phyloP scores from a whole-genome alignment of 2,329 filamentous ascomycete genomes.

The Colletotrichum spaethianum region DNA sequence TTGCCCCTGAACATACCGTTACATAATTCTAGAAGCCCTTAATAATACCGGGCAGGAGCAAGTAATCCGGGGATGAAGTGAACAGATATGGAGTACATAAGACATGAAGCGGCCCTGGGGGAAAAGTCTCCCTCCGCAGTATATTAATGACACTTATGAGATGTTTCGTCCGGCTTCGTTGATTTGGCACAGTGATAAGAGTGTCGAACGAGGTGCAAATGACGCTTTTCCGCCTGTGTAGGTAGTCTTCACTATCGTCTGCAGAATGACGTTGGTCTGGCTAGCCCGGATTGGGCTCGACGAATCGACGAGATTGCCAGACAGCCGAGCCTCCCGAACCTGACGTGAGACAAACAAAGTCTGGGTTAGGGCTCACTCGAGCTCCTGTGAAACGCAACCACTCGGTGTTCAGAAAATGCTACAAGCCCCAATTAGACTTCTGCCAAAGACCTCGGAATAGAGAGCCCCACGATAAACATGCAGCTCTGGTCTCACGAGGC shows the following conservation, averaged over 20 bases:
- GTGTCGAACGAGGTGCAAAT: neutral
- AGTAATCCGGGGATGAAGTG: too few species aligned
- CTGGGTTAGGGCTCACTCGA: neutral
- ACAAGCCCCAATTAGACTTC: neutral
- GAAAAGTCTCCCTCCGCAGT: neutral
- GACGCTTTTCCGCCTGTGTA: too few species aligned
- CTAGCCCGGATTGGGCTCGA: neutral
- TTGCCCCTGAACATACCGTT: too few species aligned
- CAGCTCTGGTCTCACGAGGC: constrained; percentile 22
- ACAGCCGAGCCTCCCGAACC: neutral
- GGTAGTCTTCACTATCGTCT: too few species aligned
- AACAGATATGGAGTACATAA: neutral
- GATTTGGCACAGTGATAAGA: neutral
- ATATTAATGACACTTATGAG: neutral
- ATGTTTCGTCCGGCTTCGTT: neutral
- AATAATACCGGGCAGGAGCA: too few species aligned
- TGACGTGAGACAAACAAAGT: constrained; percentile 11
- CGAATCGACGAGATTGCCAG: neutral
- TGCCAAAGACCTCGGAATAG: neutral
- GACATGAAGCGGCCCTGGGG: too few species aligned
- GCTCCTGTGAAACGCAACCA: too few species aligned
- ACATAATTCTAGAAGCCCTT: neutral
- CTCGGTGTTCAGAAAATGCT: too few species aligned
- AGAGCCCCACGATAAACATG: neutral
- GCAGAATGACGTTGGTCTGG: neutral